Conservation (phyloP, 2,329 filamentous ascomycete genomes). For the Fusarium sp. region DNA sequence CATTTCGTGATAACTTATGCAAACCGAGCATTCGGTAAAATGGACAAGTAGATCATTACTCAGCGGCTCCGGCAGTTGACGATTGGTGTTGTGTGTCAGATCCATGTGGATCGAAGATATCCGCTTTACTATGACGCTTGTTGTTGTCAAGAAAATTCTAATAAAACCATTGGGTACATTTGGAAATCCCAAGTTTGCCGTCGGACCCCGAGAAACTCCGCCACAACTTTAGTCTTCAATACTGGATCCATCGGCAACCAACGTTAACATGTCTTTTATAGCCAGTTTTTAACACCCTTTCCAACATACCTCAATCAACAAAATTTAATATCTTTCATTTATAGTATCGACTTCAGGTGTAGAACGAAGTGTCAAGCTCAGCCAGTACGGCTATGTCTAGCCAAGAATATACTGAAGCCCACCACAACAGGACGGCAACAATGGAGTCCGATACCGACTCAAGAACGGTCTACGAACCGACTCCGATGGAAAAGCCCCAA, state of each 20-base stretch:
- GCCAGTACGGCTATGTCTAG: conserved; percentile 20
- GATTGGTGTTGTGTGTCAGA: conserved; percentile 1
- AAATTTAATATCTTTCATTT: background rate
- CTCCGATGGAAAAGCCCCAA: conserved; percentile 16
- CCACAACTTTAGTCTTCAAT: background rate
- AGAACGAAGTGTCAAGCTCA: background rate
- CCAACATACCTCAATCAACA: background rate
- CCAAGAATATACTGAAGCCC: conserved; percentile 11
- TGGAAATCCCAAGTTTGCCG: background rate
- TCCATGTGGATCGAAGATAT: conserved; percentile 8
- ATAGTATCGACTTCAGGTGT: no score
- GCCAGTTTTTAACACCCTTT: background rate
- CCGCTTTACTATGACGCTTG: conserved; percentile 6
- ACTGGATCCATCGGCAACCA: no score
- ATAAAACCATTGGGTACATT: conserved; percentile 1
- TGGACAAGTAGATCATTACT: background rate
- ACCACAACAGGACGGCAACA: conserved; percentile 19
- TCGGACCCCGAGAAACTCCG: conserved; percentile 28
- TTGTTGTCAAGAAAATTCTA: background rate
- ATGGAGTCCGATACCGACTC: conserved; percentile 51
- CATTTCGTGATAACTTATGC: no score
- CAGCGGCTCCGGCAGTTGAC: conserved; percentile 8
- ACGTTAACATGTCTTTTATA: conserved; percentile 5
- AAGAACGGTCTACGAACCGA: conserved; percentile 44
- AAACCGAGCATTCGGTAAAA: no score